Base-by-base conservation (phyloP, 371 early-diverging fungal genomes). In the Phascolomyces articulosus region DNA sequence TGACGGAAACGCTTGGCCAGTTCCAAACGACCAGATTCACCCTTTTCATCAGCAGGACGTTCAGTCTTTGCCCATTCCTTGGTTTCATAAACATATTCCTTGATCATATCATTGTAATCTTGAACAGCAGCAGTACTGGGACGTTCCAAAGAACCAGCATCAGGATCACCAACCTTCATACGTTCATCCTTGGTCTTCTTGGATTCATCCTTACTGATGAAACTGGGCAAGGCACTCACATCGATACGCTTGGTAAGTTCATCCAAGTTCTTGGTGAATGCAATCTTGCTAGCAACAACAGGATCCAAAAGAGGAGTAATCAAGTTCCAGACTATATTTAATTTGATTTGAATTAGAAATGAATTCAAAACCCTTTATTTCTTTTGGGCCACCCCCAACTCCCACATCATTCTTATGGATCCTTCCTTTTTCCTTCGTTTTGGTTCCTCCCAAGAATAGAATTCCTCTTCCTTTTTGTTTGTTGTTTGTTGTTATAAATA, bases 291-390 rank as follows among this genome's bases (percentile, higher is more conserved):
- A 1, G 90, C 92, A 4, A 97, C 95, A 11, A 94, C 94, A 28
- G 97, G 97, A 80, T 97, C 97, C 27, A 97, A 80, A 70, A 93
- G 76, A 21, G 93, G 91, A n/a, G 88, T 81, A 58, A 93, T 90
- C 69, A 93, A 73, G 65, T 83, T 88, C 91, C 91, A 95, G 18
- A 92, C 87, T 74, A 62, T 15, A 63, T 47, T 15, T 48, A 18
- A 18, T n/a, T 57, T 41, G 27, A 2, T 11, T 9, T 9, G 9
- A 34, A 34, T 34, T 11, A 34, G 6, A 9, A 34, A 34, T 34
- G 9, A 34, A 34, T 11, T n/a, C n/a, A n/a, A n/a, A n/a, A n/a
- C n/a, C n/a, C n/a, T n/a, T n/a, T n/a, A n/a, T n/a, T n/a, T n/a
- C n/a, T n/a, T n/a, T n/a, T n/a, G n/a, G n/a, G n/a, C n/a, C n/a